A percentile compares a stretch with the other conserved stretches of the same genome.
These are phyloP conservation scores for Cryphonectria carpinicola DNA, from an alignment of 2,329 filamentous ascomycete species.

Conservation along the genomic window DNA sequence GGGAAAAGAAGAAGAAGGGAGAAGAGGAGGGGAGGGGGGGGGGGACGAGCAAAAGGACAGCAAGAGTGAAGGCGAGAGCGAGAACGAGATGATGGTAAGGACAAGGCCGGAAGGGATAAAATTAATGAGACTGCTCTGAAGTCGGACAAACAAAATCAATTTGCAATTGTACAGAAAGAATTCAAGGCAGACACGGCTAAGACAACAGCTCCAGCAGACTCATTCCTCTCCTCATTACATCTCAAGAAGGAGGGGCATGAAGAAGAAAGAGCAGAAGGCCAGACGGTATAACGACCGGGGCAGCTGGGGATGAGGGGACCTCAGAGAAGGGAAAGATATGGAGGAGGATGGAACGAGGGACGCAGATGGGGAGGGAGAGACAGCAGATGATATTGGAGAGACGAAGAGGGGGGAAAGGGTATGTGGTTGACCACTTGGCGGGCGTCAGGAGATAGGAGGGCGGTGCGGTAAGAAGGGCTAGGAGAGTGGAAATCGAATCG, in stretches of 20 bases:
- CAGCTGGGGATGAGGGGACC: not conserved
- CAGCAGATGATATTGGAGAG: constrained; percentile 16
- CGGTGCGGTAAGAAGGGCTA: constrained; percentile 24
- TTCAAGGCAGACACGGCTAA: constrained; percentile 30
- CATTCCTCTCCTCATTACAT: constrained; percentile 38
- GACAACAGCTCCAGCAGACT: constrained; percentile 42
- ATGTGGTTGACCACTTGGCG: constrained; percentile 21
- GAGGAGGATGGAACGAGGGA: constrained; percentile 10
- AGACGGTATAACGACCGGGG: constrained; percentile 32
- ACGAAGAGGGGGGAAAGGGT: not conserved
- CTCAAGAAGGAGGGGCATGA: constrained; percentile 28
- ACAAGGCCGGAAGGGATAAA: not conserved
- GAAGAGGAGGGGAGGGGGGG: no score
- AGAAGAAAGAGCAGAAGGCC: constrained; percentile 20
- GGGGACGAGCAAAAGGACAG: constrained; percentile 27
- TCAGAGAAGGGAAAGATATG: constrained; percentile 6
- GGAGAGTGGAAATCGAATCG: constrained; percentile 22
- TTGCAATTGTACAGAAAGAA: constrained; percentile 35
- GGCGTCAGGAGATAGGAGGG: constrained; percentile 19
- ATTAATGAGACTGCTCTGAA: constrained; percentile 26
- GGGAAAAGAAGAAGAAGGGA: constrained; percentile 29
- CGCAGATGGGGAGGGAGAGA: constrained; percentile 14
- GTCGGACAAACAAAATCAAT: constrained; percentile 30
- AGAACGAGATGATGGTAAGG: not conserved
- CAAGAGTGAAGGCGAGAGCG: no score